These are phyloP conservation scores for Pascua guehoae DNA, from an alignment of 1,284 basidiomycete genomes.

Conservation along the genomic window DNA sequence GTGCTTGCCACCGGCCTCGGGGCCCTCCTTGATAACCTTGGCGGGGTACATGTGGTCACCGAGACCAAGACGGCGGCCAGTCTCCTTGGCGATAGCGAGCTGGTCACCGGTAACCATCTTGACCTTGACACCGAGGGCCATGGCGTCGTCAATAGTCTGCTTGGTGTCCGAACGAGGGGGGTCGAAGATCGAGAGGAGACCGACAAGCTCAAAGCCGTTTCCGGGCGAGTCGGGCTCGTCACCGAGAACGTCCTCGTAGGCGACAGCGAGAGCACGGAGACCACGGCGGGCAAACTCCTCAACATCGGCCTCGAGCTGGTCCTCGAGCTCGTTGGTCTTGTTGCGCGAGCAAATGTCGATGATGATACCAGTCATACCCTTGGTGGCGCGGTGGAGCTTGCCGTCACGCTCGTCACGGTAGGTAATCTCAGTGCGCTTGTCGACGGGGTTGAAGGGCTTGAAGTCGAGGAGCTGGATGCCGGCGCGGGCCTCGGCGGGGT, in stretches of 20 bases:
- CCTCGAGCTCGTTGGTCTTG: slow-evolving; percentile 89
- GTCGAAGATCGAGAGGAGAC: slow-evolving; percentile 96
- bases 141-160: slow-evolving; percentile 96
- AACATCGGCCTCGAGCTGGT: slow-evolving; percentile 86
- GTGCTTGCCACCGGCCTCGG: slow-evolving; percentile 71
- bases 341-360: slow-evolving; percentile 93
- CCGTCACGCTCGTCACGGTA: slow-evolving; percentile 82
- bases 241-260: slow-evolving; percentile 86
- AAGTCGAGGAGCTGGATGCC: slow-evolving; percentile 97
- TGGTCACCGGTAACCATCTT: slow-evolving; percentile 99
- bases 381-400: slow-evolving; percentile 94
- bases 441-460: slow-evolving; percentile 98
- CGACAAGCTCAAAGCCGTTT: slow-evolving; percentile 94
- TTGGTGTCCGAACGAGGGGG: slow-evolving; percentile 97
- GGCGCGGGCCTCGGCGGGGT: slow-evolving; percentile 69
- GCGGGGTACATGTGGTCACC: slow-evolving; percentile 97
- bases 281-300: slow-evolving; percentile 93
- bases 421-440: slow-evolving; percentile 98
- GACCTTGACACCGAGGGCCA: slow-evolving; percentile 92
- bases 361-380: slow-evolving; percentile 98
- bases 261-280: slow-evolving; percentile 95
- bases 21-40: slow-evolving; percentile 90
- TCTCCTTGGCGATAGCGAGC: slow-evolving; percentile 98
- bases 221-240: slow-evolving; percentile 57
- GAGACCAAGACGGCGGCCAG: slow-evolving; percentile 90